These are phyloP conservation scores for Clathrospora elynae DNA, from an alignment of 2,329 filamentous ascomycete genomes.

Conservation along the genomic window DNA sequence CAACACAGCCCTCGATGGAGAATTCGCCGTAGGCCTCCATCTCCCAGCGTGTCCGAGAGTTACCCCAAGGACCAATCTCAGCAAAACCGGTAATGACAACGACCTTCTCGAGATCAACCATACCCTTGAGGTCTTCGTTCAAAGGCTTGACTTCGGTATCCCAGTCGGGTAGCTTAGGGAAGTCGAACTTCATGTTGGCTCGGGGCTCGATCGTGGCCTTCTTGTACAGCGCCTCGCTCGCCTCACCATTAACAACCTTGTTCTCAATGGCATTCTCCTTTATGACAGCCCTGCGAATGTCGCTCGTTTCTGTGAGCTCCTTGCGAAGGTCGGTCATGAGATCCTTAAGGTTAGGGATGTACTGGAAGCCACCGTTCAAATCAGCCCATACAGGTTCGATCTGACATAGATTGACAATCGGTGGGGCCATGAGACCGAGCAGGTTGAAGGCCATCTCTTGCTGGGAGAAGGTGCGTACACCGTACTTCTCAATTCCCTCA, in stretches of 20 bases:
- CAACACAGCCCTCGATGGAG: slow-evolving; percentile 94
- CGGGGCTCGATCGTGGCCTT: slow-evolving; percentile 91
- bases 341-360: slow-evolving; percentile 93
- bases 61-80: slow-evolving; percentile 97
- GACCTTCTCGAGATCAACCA: slow-evolving; percentile 98
- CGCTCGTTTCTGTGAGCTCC: slow-evolving; percentile 92
- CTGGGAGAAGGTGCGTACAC: slow-evolving; percentile 97
- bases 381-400: slow-evolving; percentile 94
- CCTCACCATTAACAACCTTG: slow-evolving; percentile 93
- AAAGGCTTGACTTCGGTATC: slow-evolving; percentile 87
- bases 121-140: slow-evolving; percentile 86
- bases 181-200: slow-evolving; percentile 97
- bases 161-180: slow-evolving; percentile 90
- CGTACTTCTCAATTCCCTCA: slow-evolving; percentile 93
- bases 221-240: slow-evolving; percentile 90
- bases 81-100: slow-evolving; percentile 97
- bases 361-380: slow-evolving; percentile 95
- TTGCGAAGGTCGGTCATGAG: slow-evolving; percentile 92
- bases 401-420: slow-evolving; percentile 94
- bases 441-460: slow-evolving; percentile 99
- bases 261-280: slow-evolving; percentile 97
- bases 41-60: slow-evolving; percentile 97
- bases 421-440: slow-evolving; percentile 91
- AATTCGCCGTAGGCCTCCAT: slow-evolving; percentile 98
- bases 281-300: slow-evolving; percentile 88